phyloP scores from a whole-genome alignment of 1,284 basidiomycete species.

The Tilletia horrida region DNA sequence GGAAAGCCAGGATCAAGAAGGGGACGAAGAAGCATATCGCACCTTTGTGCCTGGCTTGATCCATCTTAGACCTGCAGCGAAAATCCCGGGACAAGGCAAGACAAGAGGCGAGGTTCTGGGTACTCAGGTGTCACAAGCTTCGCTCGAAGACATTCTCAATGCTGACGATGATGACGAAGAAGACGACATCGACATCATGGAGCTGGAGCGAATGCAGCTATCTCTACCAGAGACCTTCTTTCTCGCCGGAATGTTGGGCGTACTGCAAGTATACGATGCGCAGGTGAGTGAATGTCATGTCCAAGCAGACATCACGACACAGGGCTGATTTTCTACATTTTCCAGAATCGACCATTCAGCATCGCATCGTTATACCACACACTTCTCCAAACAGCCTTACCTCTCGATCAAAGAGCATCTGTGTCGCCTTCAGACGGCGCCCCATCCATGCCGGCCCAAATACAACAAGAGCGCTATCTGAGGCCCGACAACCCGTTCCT shows the following conservation, averaged over 20 bases:
- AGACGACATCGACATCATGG: slow-evolving; percentile 58
- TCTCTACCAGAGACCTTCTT: slow-evolving; percentile 91
- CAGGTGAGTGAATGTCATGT: too few species aligned
- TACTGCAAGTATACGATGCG: slow-evolving; percentile 64
- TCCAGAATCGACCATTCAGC: background rate
- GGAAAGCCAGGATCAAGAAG: background rate
- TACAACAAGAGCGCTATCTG: slow-evolving; percentile 21
- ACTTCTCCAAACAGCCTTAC: background rate
- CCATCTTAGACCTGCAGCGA: slow-evolving; percentile 16
- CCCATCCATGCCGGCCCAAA: too few species aligned
- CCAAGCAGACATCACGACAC: too few species aligned
- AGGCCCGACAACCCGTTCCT: slow-evolving; percentile 83
- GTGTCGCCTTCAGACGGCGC: too few species aligned
- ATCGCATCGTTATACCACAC: background rate
- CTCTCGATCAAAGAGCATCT: too few species aligned
- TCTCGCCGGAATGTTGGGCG: slow-evolving; percentile 76
- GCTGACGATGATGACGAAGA: slow-evolving; percentile 26
- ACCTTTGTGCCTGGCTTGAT: slow-evolving; percentile 26
- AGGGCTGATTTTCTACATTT: background rate
- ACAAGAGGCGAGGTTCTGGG: background rate
- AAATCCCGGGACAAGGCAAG: background rate
- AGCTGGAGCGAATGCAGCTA: slow-evolving; percentile 87
- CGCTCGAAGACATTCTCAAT: slow-evolving; percentile 7
- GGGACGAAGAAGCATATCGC: slow-evolving; percentile 14
- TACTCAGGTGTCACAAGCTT: background rate